These are phyloP conservation scores for Epithemia pelagica DNA, from an alignment of 108 stramenopile species.

Conservation along the genomic window DNA sequence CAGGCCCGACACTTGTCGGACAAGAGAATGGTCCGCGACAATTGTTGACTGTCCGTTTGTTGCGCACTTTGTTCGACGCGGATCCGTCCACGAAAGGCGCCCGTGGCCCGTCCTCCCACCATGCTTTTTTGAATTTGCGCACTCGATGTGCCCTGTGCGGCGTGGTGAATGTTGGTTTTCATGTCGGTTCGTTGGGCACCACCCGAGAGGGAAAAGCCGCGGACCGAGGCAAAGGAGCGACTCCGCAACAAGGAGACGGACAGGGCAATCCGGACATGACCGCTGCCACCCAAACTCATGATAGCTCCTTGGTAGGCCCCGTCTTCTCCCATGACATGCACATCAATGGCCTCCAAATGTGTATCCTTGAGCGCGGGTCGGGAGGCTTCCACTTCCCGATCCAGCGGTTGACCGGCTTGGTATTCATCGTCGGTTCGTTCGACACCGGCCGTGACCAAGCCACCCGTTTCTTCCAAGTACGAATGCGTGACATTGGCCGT, in stretches of 20 bases:
- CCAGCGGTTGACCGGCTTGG: conserved; percentile 26
- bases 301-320: conserved; percentile 51
- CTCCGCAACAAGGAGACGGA: conserved; percentile 62
- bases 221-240: conserved; percentile 50
- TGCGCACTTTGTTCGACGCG: conserved; percentile 91
- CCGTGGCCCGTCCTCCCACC: conserved; percentile 79
- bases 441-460: conserved; percentile 56
- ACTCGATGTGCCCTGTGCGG: conserved; percentile 71
- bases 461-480: conserved; percentile 78
- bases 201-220: conserved; percentile 74
- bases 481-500: conserved; percentile 77
- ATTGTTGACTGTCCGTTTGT: conserved; percentile 86
- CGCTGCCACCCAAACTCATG: conserved; percentile 77
- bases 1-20: conserved; percentile 77
- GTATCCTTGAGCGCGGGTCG: conserved; percentile 71
- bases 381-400: conserved; percentile 55
- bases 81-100: conserved; percentile 89
- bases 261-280: conserved; percentile 59
- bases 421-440: conserved; percentile 41
- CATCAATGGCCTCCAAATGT: conserved; percentile 76
- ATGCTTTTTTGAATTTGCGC: conserved; percentile 88
- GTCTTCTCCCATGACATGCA: conserved; percentile 65
- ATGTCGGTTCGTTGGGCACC: conserved; percentile 80
- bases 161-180: conserved; percentile 88
- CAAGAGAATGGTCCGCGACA: conserved; percentile 82